Evolutionary conservation across 345 rosid species (phyloP).

Genomic region (Anastatica hierochuntica): DNA sequence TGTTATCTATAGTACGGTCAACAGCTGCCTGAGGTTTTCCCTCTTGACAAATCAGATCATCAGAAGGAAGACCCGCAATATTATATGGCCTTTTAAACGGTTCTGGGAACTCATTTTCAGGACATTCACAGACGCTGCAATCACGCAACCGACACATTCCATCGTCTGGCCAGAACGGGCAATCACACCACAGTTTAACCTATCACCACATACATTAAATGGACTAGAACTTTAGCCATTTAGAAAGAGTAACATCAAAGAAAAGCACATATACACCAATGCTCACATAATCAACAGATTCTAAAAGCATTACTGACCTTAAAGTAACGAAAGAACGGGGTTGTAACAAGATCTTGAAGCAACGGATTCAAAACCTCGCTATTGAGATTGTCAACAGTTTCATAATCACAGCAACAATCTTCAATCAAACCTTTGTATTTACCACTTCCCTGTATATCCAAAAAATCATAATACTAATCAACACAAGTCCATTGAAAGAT

Average conservation of each 20-base stretch:
- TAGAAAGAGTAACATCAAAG: neutral
- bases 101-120: conserved; percentile 86
- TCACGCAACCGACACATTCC: conserved; percentile 93
- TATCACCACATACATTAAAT: conserved; percentile 8
- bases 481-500: neutral
- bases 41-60: conserved; percentile 74
- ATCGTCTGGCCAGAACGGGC: conserved; percentile 97
- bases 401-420: conserved; percentile 91
- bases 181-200: conserved; percentile 96
- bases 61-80: conserved; percentile 45
- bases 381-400: conserved; percentile 74
- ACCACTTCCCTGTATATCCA: conserved; percentile 29
- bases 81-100: conserved; percentile 43
- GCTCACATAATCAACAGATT: neutral
- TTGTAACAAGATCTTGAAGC: conserved; percentile 71
- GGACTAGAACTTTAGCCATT: neutral
- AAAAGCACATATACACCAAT: too few relatives aligned
- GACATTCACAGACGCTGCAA: conserved; percentile 97
- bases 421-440: conserved; percentile 65
- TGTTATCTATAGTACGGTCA: conserved; percentile 74
- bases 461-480: neutral
- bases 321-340: conserved; percentile 82
- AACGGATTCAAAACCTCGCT: conserved; percentile 64
- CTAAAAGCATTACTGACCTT: conserved; percentile 46
- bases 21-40: conserved; percentile 87